Conservation (phyloP, 306 rosid species). For the Lithocarpus polystachyus region DNA sequence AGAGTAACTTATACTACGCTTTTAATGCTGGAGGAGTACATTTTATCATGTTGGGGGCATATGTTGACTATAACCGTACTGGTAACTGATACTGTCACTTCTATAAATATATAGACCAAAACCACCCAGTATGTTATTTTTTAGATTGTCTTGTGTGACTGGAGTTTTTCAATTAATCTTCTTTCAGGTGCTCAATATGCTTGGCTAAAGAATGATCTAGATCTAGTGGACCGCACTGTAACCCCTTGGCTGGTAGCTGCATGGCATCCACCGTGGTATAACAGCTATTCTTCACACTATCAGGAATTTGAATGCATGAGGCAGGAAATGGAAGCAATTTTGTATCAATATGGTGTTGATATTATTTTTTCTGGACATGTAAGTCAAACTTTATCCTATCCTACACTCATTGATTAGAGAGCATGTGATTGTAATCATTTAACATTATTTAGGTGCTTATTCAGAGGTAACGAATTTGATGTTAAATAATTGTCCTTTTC, state of each 20-base stretch:
- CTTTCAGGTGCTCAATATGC: conserved; percentile 74
- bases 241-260: conserved; percentile 91
- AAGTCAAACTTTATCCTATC: conserved; percentile 37
- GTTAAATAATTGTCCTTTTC: background rate
- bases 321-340: conserved; percentile 86
- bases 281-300: conserved; percentile 85
- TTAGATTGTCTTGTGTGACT: conserved; percentile 3
- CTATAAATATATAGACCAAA: background rate
- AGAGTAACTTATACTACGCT: conserved; percentile 76
- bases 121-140: background rate
- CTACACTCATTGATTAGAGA: background rate
- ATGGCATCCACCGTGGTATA: conserved; percentile 92
- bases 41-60: conserved; percentile 86
- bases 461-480: background rate
- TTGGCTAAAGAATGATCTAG: conserved; percentile 71
- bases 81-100: conserved; percentile 39
- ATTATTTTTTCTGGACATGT: conserved; percentile 85
- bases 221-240: conserved; percentile 43
- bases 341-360: conserved; percentile 62
- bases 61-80: conserved; percentile 71
- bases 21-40: conserved; percentile 85
- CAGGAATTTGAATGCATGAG: conserved; percentile 97
- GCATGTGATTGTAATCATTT: background rate
- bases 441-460: background rate
- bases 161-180: conserved; percentile 13